phyloP scores from a whole-genome alignment of 768 basidiomycete species.

The Phanerodontia chrysosporium region DNA sequence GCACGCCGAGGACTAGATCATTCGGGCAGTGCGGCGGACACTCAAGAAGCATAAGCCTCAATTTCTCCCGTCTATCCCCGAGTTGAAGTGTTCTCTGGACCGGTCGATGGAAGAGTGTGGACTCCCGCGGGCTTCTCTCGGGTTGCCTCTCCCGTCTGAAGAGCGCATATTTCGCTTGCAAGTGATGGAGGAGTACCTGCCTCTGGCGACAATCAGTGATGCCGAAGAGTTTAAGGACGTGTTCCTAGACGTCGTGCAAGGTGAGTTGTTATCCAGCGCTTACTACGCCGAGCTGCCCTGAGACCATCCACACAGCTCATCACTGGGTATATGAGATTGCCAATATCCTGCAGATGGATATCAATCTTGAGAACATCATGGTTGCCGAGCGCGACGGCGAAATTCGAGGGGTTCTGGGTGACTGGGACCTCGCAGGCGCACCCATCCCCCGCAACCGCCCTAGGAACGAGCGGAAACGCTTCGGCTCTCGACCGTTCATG shows the following conservation, averaged over 20 bases:
- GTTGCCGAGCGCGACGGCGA: neutral
- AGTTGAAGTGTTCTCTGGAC: constrained; percentile 1
- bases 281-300: neutral
- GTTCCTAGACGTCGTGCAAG: neutral
- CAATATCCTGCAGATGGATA: constrained; percentile 12
- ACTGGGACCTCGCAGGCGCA: constrained; percentile 8
- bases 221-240: neutral
- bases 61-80: neutral
- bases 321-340: constrained; percentile 9
- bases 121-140: constrained; percentile 2
- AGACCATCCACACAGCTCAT: constrained; percentile 10
- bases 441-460: neutral
- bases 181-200: constrained; percentile 2
- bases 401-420: neutral
- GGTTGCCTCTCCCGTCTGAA: neutral
- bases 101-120: constrained; percentile 1
- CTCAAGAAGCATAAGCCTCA: neutral
- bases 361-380: constrained; percentile 18
- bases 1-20: neutral
- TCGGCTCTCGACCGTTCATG: constrained; percentile 9
- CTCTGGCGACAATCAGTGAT: neutral
- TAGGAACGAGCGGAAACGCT: neutral
- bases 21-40: neutral
- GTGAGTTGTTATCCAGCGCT: neutral
- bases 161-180: neutral